Base-by-base conservation (phyloP, 2,329 filamentous ascomycete species). In the Cadophora malorum region DNA sequence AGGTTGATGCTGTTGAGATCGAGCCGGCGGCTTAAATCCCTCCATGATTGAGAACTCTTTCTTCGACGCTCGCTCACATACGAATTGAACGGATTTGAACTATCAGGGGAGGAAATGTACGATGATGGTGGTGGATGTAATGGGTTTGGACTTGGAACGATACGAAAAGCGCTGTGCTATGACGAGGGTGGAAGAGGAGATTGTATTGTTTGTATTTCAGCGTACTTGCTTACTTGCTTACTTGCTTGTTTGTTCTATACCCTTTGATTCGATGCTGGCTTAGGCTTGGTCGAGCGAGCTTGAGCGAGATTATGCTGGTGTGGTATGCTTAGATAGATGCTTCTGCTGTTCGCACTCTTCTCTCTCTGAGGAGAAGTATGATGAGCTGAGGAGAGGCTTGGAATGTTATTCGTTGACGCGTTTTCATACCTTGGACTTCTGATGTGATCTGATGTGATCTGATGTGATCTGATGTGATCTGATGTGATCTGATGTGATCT, bases 1-100 rank as follows among this genome's bases (percentile, higher is more conserved):
- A 70, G 49, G 65, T 69, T 53, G 71, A 67, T 23, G 67, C 63
- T 16, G 67, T 66, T 19, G 70, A 73, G 69, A 67, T 72, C 31
- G 35, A 33, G 23, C n/a, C 67, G 33, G 64, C 63, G 50, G 61
- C 63, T 45, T 64, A 52, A 41, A 56, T 55, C 6, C 21, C 16
- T 23, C 21, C 45, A 4, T 47, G n/a, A n/a, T n/a, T n/a, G 1
- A 4, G 1, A 41, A 23, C 10, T 38, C n/a, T 25, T n/a, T 4
- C 12, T 41, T 45, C 33, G 2, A 21, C 41, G 16, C 14, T 19
- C 41, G 16, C 41, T 19, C 41, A 41, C 38, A 5, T 5, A 16
- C 16, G 28, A 4, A 23, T 9, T 35, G 21, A 23, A 25, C 25
- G 49, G 56, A 19, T 3, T 5, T 23, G 28, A 21, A 38, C 23